These are phyloP conservation scores for Plasmodium gallinaceum DNA, from an alignment of 169 alveolate genomes.

Conservation along the genomic window DNA sequence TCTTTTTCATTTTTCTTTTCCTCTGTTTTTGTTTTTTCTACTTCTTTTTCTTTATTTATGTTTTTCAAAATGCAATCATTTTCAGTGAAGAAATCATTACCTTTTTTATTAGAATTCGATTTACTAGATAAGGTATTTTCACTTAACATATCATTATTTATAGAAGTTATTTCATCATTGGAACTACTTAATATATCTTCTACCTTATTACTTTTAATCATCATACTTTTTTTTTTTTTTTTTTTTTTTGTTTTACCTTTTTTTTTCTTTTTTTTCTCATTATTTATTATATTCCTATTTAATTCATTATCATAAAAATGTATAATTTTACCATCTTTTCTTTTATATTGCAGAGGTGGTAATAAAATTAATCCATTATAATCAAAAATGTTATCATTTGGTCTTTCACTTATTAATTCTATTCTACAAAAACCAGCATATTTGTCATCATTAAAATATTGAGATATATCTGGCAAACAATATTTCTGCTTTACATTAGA, in stretches of 20 bases:
- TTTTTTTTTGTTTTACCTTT: neutral
- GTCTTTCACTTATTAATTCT: slow-evolving; percentile 80
- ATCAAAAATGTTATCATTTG: slow-evolving; percentile 78
- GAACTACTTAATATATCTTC: slow-evolving; percentile 7
- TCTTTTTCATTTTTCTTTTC: slow-evolving; percentile 6
- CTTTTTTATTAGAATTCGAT: neutral
- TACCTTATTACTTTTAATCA: neutral
- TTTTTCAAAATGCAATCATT: neutral
- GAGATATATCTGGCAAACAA: slow-evolving; percentile 83
- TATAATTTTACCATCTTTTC: slow-evolving; percentile 7
- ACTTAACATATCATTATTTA: slow-evolving; percentile 1
- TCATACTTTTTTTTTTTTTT: neutral
- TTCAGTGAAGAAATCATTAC: neutral
- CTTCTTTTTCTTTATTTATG: slow-evolving; percentile 6
- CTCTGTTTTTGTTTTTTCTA: neutral
- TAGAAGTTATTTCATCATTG: neutral
- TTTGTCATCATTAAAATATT: slow-evolving; percentile 78
- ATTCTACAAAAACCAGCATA: slow-evolving; percentile 79
- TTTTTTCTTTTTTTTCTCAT: neutral
- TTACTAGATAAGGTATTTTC: neutral
- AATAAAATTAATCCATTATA: slow-evolving; percentile 71
- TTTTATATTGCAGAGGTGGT: slow-evolving; percentile 60
- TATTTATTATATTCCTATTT: neutral
- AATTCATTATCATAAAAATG: slow-evolving; percentile 39
- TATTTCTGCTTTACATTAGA: slow-evolving; percentile 93